These are phyloP conservation scores for Xylaria sp. DNA, from an alignment of 2,329 filamentous ascomycete genomes.

Conservation along the genomic window DNA sequence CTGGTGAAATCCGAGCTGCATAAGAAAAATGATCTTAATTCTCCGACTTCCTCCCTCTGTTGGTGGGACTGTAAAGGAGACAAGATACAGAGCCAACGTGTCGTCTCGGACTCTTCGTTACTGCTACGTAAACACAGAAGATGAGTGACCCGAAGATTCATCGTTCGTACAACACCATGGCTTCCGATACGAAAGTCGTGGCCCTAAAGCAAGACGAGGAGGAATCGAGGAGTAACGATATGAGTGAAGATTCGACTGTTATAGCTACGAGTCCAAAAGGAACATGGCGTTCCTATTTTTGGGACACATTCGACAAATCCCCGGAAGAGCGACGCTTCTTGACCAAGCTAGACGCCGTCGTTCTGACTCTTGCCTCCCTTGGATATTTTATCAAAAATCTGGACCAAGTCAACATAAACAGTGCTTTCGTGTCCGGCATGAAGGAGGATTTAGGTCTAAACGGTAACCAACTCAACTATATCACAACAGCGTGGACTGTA, in stretches of 20 bases:
- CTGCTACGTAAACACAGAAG: background rate
- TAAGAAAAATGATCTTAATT: slow-evolving; percentile 12
- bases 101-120: background rate
- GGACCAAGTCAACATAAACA: slow-evolving; percentile 53
- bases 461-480: slow-evolving; percentile 55
- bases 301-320: slow-evolving; percentile 60
- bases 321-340: slow-evolving; percentile 55
- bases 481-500: slow-evolving; percentile 47
- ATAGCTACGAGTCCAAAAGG: slow-evolving; percentile 46
- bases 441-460: slow-evolving; percentile 55
- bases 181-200: slow-evolving; percentile 19
- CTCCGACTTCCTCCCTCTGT: background rate
- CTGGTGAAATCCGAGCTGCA: slow-evolving; percentile 16
- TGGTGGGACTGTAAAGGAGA: background rate
- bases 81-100: background rate
- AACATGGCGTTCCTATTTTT: slow-evolving; percentile 61
- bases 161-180: slow-evolving; percentile 29
- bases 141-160: slow-evolving; percentile 6
- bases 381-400: slow-evolving; percentile 59
- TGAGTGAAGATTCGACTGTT: slow-evolving; percentile 34
- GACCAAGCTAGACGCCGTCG: slow-evolving; percentile 56
- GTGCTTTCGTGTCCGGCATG: slow-evolving; percentile 60
- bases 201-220: background rate
- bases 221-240: slow-evolving; percentile 11
- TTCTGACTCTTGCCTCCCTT: slow-evolving; percentile 55